Evolutionary conservation across 2,329 filamentous ascomycete species (phyloP), one percentile per base, ranked within the genome.

Genomic region (Achaetomium macrosporum): DNA sequence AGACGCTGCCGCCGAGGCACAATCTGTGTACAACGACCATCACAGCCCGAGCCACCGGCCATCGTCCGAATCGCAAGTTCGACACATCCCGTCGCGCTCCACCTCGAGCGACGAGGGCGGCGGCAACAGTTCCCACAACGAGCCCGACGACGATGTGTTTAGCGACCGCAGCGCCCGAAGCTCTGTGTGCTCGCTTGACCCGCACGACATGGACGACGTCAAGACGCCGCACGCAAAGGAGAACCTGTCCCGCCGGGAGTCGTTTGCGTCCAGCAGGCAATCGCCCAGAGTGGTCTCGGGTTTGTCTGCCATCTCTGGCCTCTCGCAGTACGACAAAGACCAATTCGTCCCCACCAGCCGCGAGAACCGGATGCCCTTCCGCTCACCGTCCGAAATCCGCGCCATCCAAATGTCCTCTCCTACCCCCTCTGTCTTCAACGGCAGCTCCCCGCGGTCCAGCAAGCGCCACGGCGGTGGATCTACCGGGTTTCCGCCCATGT

Each of bases 381-480:
- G 85, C 44, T 85, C 85, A 12, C 81, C 85, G 0, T 85, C 84
- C 1, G 83, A 82, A 12, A 80, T 88, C 8, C 81, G 82, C 46
- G 83, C 83, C 1, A 76, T 88, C 69, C 86, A 89, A 59, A 86
- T 89, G 82, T 78, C 79, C 2, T 87, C 84, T 0, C 85, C 84
- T 0, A 72, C 82, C 0, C 71, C 76, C 0, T 84, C 82, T 0
- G 70, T 76, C n/a, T 69, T 73, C 45, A 67, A 68, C 36, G 66
- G 70, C 19, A 76, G 74, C n/a, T 79, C 81, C 2, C 75, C 79
- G 7, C 74, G 78, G 10, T 78, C 79, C 0, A 66, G 69, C n/a
- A 80, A 79, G 55, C 75, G 75, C 25, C 59, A 60, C 5, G 31
- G 16, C 2, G 19, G 36, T 15, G 13, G 13, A 13, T 40, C 51